Evolutionary conservation across 1,284 basidiomycete genomes (phyloP).

Genomic region (Ustilago bromivora): DNA sequence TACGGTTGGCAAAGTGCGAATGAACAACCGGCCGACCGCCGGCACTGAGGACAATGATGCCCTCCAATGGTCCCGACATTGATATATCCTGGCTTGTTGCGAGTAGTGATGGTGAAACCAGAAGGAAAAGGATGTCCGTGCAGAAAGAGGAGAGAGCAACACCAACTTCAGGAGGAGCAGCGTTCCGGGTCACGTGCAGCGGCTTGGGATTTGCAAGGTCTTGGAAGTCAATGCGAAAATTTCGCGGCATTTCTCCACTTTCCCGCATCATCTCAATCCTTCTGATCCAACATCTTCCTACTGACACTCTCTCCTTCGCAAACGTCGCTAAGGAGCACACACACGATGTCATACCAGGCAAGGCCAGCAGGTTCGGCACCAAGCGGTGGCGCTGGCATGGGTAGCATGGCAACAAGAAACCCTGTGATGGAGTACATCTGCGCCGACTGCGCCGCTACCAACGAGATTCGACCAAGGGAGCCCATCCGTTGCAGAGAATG

Average conservation of each 20-base stretch:
- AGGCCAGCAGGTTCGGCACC: constrained; percentile 47
- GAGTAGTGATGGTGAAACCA: not conserved
- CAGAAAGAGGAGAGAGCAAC: not conserved
- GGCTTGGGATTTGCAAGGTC: constrained; percentile 7
- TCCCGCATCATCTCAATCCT: constrained; percentile 1
- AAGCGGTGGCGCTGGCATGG: constrained; percentile 37
- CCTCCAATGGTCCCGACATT: constrained; percentile 75
- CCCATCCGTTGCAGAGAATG: constrained; percentile 97
- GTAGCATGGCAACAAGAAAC: constrained; percentile 43
- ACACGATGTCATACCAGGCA: constrained; percentile 47
- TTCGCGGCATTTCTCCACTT: constrained; percentile 42
- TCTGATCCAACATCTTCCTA: not conserved
- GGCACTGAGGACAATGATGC: constrained; percentile 86
- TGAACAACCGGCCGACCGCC: constrained; percentile 89
- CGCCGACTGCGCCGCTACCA: constrained; percentile 93
- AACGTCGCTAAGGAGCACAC: constrained; percentile 1
- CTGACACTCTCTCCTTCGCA: not conserved
- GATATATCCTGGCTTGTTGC: no score
- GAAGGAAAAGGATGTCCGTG: constrained; percentile 10
- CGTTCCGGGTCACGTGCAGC: constrained; percentile 21
- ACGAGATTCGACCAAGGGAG: constrained; percentile 91
- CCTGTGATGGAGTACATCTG: constrained; percentile 80
- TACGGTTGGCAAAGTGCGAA: constrained; percentile 85
- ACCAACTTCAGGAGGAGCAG: constrained; percentile 5
- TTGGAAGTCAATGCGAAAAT: constrained; percentile 16